phyloP scores from a whole-genome alignment of 1,284 basidiomycete species.

The Termitomyces sp. region DNA sequence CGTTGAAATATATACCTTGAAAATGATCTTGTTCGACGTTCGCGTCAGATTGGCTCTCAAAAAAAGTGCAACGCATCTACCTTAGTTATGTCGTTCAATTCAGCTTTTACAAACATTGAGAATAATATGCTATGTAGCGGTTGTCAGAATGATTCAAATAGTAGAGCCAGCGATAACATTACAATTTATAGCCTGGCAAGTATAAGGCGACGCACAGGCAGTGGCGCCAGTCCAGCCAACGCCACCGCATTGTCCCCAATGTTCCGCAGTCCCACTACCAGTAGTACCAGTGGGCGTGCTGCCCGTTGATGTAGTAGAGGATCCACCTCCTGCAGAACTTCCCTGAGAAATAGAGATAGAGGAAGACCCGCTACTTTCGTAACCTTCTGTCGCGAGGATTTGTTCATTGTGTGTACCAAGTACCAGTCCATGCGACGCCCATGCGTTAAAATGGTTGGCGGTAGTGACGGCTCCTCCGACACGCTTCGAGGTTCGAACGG shows the following conservation, averaged over 20 bases:
- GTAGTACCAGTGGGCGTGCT: background rate
- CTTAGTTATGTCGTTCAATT: background rate
- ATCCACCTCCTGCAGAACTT: background rate
- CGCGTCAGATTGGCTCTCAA: background rate
- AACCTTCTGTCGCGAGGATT: background rate
- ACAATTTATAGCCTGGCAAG: background rate
- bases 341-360: background rate
- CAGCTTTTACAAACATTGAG: background rate
- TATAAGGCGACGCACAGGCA: background rate
- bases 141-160: background rate
- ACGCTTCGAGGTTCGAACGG: background rate
- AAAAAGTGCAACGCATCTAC: background rate
- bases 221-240: background rate
- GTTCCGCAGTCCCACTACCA: background rate
- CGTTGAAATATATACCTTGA: no score
- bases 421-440: background rate
- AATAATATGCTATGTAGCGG: background rate
- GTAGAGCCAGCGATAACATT: background rate
- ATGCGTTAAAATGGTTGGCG: background rate
- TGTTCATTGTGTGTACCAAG: background rate
- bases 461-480: conserved; percentile 1
- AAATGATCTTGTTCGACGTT: background rate
- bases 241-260: background rate
- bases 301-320: background rate
- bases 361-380: background rate